Percentiles rank a stretch among this genome's conserved stretches.
Evolutionary conservation across 1,139 yeast species (phyloP).

Genomic region (Sugiyamaella sp.): DNA sequence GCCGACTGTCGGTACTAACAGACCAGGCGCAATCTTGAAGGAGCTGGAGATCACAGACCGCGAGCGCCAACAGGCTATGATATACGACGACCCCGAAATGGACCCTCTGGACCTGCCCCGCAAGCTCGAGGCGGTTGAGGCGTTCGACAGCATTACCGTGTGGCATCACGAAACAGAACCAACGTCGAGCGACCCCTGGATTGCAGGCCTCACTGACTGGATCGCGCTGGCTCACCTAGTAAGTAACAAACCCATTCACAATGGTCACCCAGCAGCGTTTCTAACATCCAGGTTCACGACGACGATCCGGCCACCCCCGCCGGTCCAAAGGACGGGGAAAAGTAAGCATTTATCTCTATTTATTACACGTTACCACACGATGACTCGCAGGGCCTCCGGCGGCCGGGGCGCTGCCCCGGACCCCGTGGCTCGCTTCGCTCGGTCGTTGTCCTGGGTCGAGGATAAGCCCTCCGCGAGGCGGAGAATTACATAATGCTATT

Average conservation of each 20-base stretch:
- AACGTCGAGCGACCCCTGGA: slow-evolving; percentile 32
- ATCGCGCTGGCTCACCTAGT: slow-evolving; percentile 31
- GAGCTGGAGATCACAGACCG: slow-evolving; percentile 18
- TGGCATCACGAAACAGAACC: slow-evolving; percentile 40
- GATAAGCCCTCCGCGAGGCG: no score
- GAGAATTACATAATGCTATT: no score
- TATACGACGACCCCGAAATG: slow-evolving; percentile 20
- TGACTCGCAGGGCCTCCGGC: no score
- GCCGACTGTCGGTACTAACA: no score
- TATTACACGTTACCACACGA: no score
- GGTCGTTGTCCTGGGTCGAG: background rate
- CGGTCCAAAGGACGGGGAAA: no score
- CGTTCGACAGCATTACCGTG: slow-evolving; percentile 31
- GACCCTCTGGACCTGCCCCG: slow-evolving; percentile 23
- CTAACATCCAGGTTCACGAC: slow-evolving; percentile 10
- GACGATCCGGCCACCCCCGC: no score
- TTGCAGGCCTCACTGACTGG: slow-evolving; percentile 35
- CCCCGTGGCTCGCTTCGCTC: background rate
- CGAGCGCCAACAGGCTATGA: slow-evolving; percentile 16
- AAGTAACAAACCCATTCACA: slow-evolving; percentile 19
- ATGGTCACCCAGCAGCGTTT: background rate
- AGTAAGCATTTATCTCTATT: no score
- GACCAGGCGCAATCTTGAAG: slow-evolving; percentile 20
- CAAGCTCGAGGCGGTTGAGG: slow-evolving; percentile 25
- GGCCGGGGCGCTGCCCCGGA: background rate